These are phyloP conservation scores for Mortierella sp. DNA, from an alignment of 371 early-diverging fungal genomes.

Conservation along the genomic window DNA sequence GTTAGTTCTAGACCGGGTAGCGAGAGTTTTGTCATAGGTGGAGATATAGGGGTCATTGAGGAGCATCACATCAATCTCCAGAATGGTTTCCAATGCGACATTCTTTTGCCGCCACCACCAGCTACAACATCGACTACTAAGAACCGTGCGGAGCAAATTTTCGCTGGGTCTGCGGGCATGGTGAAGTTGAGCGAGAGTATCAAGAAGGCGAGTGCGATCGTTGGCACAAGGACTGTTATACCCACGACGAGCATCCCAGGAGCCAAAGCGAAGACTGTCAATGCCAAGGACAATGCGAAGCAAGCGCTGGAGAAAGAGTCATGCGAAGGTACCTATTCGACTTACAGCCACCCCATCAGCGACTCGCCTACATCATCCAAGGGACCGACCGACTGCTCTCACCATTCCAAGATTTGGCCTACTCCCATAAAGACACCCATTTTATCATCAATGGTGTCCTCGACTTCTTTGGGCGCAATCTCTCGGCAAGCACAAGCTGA, in stretches of 20 bases:
- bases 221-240: background rate
- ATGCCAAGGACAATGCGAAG: background rate
- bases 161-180: background rate
- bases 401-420: background rate
- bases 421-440: background rate
- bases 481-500: conserved; percentile 16
- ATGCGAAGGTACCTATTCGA: background rate
- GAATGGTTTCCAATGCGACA: background rate
- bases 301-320: background rate
- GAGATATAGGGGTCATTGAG: background rate
- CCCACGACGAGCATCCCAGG: background rate
- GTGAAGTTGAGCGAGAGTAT: background rate
- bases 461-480: conserved; percentile 13
- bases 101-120: background rate
- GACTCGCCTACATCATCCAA: background rate
- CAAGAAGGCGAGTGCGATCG: background rate
- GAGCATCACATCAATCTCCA: background rate
- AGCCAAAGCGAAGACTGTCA: background rate
- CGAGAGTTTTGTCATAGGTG: background rate
- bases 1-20: background rate
- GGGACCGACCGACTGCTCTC: background rate
- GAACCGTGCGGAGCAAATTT: conserved; percentile 5
- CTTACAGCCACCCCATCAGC: background rate
- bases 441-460: background rate
- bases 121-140: background rate